Percentiles rank a stretch among this genome's conserved stretches.
Conservation (phyloP, 2,329 filamentous ascomycete species). For the Penicillium sp. region DNA sequence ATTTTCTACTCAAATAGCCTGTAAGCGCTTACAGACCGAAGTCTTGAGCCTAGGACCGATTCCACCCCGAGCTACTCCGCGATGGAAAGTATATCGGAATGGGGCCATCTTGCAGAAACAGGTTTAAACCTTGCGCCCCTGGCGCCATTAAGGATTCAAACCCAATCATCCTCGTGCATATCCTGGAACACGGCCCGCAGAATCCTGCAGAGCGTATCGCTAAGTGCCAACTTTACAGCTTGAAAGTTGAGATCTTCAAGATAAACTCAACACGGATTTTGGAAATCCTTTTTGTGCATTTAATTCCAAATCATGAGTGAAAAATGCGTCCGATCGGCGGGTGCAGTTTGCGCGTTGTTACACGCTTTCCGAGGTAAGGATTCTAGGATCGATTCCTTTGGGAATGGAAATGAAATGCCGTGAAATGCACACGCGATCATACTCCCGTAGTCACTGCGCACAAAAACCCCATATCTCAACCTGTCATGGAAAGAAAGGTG, state of each 20-base stretch:
- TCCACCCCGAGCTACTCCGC: neutral
- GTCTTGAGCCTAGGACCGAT: neutral
- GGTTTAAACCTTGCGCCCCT: slow-evolving; percentile 5
- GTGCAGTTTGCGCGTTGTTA: neutral
- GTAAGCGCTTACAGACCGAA: neutral
- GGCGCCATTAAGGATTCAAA: slow-evolving; percentile 12
- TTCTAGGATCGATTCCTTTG: neutral
- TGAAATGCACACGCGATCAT: neutral
- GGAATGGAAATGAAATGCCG: neutral
- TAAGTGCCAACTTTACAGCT: neutral
- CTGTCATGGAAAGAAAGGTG: slow-evolving; percentile 3
- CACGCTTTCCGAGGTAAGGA: neutral
- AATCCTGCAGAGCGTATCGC: slow-evolving; percentile 14
- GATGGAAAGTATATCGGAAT: neutral
- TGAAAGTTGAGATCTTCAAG: neutral
- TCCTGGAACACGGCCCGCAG: slow-evolving; percentile 17
- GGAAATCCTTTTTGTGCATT: neutral
- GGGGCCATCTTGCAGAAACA: neutral
- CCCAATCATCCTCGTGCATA: slow-evolving; percentile 10
- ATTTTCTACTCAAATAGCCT: neutral
- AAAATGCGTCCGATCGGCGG: neutral
- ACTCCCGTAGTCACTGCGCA: neutral
- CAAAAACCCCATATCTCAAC: neutral
- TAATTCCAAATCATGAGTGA: neutral
- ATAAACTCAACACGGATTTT: neutral